Evolutionary conservation across 73 alveolate genomes (phyloP).

Genomic region (Blepharisma stoltei): DNA sequence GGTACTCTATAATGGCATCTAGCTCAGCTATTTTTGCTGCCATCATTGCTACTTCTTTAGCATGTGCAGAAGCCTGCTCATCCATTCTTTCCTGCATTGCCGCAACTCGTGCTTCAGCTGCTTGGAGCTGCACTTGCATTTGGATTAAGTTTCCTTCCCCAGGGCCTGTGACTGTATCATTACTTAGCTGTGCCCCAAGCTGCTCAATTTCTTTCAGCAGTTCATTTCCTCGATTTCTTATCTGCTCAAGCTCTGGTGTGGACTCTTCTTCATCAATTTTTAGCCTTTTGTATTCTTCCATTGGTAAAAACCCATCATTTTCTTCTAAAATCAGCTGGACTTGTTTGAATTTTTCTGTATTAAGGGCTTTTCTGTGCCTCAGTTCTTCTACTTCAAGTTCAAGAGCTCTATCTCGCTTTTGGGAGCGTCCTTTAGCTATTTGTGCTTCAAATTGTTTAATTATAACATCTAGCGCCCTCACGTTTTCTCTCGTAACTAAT

Average conservation of each 20-base stretch:
- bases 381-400: not conserved
- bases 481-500: not conserved
- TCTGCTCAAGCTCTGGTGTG: not conserved
- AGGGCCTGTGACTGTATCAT: not conserved
- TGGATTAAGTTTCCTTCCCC: not conserved
- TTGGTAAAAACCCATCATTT: conserved; percentile 5
- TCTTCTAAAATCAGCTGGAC: not conserved
- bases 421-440: not conserved
- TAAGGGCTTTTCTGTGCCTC: conserved; percentile 9
- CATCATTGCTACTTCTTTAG: not conserved
- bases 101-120: conserved; percentile 18
- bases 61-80: not conserved
- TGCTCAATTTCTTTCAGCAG: not conserved
- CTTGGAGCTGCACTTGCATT: conserved; percentile 23
- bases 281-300: conserved; percentile 16
- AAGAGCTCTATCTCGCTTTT: not conserved
- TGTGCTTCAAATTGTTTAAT: conserved; percentile 19
- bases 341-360: not conserved
- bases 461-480: not conserved
- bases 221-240: not conserved
- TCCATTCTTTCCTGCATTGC: conserved; percentile 25
- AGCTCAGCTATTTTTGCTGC: not conserved
- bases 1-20: not conserved
- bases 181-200: not conserved
- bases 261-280: not conserved